A percentile compares a stretch with the other conserved stretches of the same genome.
These are phyloP conservation scores for Podaxis sp. DNA, from an alignment of 768 basidiomycete species.

Conservation along the genomic window DNA sequence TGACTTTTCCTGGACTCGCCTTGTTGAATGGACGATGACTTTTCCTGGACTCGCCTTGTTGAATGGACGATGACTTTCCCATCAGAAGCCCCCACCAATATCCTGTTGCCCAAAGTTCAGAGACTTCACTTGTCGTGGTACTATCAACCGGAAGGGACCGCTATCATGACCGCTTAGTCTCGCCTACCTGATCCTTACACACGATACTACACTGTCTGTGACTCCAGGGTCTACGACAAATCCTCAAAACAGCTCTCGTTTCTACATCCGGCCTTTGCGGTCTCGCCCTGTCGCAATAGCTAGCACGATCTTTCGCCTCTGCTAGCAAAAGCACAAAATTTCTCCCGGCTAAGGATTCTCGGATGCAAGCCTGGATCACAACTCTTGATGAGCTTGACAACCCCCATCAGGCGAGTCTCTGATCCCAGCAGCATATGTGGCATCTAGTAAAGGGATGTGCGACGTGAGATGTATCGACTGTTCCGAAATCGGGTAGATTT, in stretches of 20 bases:
- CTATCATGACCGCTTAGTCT: slow-evolving; percentile 16
- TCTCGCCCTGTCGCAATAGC: slow-evolving; percentile 15
- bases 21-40: too few species aligned
- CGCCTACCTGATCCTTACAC: slow-evolving; percentile 10
- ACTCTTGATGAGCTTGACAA: neutral
- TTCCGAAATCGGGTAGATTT: neutral
- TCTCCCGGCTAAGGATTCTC: neutral
- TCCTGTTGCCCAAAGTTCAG: slow-evolving; percentile 15
- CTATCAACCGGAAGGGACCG: slow-evolving; percentile 12
- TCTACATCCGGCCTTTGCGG: slow-evolving; percentile 12
- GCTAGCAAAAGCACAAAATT: neutral
- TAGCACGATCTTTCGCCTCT: slow-evolving; percentile 8
- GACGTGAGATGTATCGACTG: neutral
- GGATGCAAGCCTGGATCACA: neutral
- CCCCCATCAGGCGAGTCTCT: neutral
- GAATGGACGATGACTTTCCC: slow-evolving; percentile 18
- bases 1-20: too few species aligned
- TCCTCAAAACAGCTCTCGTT: slow-evolving; percentile 14
- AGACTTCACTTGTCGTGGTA: slow-evolving; percentile 16
- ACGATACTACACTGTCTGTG: slow-evolving; percentile 8
- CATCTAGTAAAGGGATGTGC: slow-evolving; percentile 10
- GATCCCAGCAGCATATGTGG: neutral
- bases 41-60: slow-evolving; percentile 14
- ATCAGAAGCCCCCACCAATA: slow-evolving; percentile 6
- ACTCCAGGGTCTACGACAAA: neutral